These are phyloP conservation scores for Erysiphe neolycopersici DNA, from an alignment of 2,329 filamentous ascomycete genomes.

Conservation along the genomic window DNA sequence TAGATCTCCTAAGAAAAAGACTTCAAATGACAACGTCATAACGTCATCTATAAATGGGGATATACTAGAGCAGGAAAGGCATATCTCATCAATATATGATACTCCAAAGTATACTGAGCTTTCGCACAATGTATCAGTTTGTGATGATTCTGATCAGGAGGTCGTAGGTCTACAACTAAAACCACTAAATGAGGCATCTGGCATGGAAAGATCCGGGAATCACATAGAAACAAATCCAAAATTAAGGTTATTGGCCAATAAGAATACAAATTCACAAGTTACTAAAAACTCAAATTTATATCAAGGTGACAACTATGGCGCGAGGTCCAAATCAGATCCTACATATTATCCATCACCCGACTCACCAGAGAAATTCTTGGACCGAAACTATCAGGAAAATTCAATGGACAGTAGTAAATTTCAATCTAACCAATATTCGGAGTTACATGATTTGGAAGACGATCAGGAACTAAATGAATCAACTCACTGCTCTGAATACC, in stretches of 20 bases:
- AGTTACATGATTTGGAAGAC: slow-evolving; percentile 7
- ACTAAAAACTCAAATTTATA: neutral
- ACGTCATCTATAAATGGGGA: no score
- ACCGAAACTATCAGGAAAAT: neutral
- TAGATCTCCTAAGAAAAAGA: neutral
- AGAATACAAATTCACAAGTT: neutral
- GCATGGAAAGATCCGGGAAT: no score
- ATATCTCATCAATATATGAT: no score
- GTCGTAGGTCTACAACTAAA: no score
- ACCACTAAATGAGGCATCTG: no score
- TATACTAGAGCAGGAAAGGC: no score
- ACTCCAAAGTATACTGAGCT: no score
- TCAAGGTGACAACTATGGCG: neutral
- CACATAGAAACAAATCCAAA: neutral
- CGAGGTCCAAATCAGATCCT: neutral
- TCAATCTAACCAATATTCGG: neutral
- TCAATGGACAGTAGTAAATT: neutral
- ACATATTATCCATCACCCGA: neutral
- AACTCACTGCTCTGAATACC: slow-evolving; percentile 10
- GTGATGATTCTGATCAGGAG: no score
- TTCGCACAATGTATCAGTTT: no score
- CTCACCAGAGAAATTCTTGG: neutral
- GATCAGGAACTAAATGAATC: slow-evolving; percentile 11
- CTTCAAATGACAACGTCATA: neutral
- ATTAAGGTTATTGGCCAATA: neutral